Base-by-base conservation (phyloP, 768 basidiomycete genomes). In the Daedaleopsis nitida region DNA sequence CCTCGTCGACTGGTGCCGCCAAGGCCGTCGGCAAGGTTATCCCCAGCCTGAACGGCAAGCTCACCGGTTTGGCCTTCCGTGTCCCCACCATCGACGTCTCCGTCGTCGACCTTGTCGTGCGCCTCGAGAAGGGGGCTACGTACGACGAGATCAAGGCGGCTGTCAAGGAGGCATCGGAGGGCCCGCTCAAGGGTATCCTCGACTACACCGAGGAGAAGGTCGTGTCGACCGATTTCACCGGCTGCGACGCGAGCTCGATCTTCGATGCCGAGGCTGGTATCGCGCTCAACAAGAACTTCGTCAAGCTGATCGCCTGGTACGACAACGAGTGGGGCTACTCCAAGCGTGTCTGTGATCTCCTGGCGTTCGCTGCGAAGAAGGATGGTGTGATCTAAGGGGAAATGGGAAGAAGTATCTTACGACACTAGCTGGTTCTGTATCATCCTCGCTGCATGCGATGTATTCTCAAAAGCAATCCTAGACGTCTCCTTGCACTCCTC, bases 21-120 rank as follows among this genome's bases (percentile, higher is more conserved):
- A 99, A 98, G 86, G 95, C 95, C 65, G 94, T 96, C 73, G 95
- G 95, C 70, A 96, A 97, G 83, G 95, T 99, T 77, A 98, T 98
- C 75, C 96, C 96, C 62, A 75, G 78, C 53, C 85, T 99, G 69
- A 97, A 98, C 79, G 96, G 96, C 80, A 98, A 98, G 82, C 88
- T 99, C 73, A 98, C 95, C 59, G 92, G 96, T 78, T 89, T 98
- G 73, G 68, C 96, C 51, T 98, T 99, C 95, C 96, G 96, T 80
- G 90, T 98, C 61, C 96, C 96, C 67, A 96, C 93, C 62, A 80
- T 91, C 71, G 92, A 98, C 71, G 96, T 98, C 69, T 98, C 96
- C 68, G 96, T 98, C 69, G 96, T 98, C 74, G 96, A 99, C 80
- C 88, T 99, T 66, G 94, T 96, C 67, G 93, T 88, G 69, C 93